Percentiles rank a stretch among this genome's conserved stretches.
Evolutionary conservation across 1,284 basidiomycete genomes (phyloP).

Genomic region (Mixia osmundae): DNA sequence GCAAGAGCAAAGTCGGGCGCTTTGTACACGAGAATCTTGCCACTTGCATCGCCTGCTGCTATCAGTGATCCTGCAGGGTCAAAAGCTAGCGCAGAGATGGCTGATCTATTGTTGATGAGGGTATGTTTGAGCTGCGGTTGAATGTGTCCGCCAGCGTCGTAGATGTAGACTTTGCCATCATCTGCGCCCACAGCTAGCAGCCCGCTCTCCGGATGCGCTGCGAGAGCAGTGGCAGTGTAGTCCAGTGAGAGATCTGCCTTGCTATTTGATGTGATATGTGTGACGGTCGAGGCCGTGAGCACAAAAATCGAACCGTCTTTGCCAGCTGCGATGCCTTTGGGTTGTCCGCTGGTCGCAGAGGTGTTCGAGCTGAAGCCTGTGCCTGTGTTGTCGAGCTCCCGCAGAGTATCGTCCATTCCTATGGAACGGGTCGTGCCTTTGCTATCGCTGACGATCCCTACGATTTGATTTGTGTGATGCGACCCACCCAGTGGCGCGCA

Average conservation of each 20-base stretch:
- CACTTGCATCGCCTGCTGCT: constrained; percentile 35
- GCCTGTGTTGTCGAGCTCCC: constrained; percentile 34
- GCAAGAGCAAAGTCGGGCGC: constrained; percentile 34
- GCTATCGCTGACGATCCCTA: constrained; percentile 31
- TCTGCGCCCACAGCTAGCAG: constrained; percentile 51
- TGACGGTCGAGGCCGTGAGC: constrained; percentile 39
- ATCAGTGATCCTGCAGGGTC: constrained; percentile 37
- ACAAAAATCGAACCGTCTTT: constrained; percentile 37
- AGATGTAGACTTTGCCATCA: constrained; percentile 50
- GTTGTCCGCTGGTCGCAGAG: constrained; percentile 34
- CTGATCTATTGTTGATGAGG: constrained; percentile 45
- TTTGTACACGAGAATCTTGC: constrained; percentile 58
- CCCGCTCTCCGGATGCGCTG: no score
- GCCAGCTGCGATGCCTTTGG: constrained; percentile 39
- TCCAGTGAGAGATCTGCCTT: constrained; percentile 19
- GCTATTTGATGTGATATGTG: constrained; percentile 25
- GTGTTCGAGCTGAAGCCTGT: constrained; percentile 6
- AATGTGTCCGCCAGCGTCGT: no score
- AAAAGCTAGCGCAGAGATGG: constrained; percentile 54
- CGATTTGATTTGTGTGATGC: constrained; percentile 46
- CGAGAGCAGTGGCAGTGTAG: constrained; percentile 35
- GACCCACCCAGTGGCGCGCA: constrained; percentile 35
- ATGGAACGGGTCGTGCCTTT: constrained; percentile 37
- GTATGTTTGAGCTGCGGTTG: no score
- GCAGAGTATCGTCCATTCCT: constrained; percentile 56